phyloP scores from a whole-genome alignment of 306 rosid species.

The Cucumis cinereus region DNA sequence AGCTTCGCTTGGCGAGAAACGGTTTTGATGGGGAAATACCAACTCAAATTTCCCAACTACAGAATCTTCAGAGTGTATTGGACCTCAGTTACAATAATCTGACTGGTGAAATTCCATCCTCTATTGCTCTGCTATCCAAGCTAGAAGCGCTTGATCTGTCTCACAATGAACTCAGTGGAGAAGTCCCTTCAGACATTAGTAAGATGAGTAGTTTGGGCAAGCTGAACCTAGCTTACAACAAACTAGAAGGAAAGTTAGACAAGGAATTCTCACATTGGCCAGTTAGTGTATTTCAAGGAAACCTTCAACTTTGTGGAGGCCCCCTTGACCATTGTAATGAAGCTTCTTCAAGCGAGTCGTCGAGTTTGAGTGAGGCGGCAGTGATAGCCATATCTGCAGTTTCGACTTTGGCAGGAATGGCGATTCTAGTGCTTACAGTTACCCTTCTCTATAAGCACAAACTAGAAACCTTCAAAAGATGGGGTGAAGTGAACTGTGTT shows the following conservation, averaged over 20 bases:
- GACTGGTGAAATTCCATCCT: conserved; percentile 58
- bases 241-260: conserved; percentile 52
- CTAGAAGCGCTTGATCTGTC: conserved; percentile 85
- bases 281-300: conserved; percentile 51
- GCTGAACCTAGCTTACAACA: conserved; percentile 77
- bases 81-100: conserved; percentile 79
- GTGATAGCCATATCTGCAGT: conserved; percentile 48
- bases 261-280: conserved; percentile 67
- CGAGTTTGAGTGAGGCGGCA: conserved; percentile 34
- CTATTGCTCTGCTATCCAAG: conserved; percentile 41
- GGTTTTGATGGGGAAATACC: conserved; percentile 59
- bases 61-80: conserved; percentile 72
- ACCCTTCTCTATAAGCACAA: conserved; percentile 33
- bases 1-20: conserved; percentile 56
- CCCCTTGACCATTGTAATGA: conserved; percentile 43
- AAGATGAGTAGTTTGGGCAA: conserved; percentile 81
- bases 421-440: conserved; percentile 36
- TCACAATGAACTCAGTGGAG: conserved; percentile 63
- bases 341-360: conserved; percentile 12
- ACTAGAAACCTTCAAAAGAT: conserved; percentile 28
- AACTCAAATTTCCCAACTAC: conserved; percentile 58
- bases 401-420: conserved; percentile 57
- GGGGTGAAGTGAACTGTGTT: conserved; percentile 36
- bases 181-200: conserved; percentile 58
- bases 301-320: conserved; percentile 58